Evolutionary conservation across 352 stramenopile species (phyloP).

Genomic region (Pythium scleroteichum): DNA sequence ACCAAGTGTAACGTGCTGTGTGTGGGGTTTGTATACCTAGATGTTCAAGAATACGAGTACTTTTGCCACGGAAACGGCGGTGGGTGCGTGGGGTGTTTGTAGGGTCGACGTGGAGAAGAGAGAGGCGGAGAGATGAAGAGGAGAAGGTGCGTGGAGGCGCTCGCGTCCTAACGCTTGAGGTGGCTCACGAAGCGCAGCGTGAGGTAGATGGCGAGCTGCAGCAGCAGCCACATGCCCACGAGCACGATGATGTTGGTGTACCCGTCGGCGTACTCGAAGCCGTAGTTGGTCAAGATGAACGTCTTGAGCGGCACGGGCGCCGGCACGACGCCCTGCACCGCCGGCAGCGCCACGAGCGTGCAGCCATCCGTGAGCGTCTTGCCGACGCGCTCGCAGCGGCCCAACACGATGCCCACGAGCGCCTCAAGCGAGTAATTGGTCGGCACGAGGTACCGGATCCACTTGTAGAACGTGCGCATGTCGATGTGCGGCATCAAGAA

Average conservation of each 20-base stretch:
- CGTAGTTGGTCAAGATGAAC: constrained; percentile 27
- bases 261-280: constrained; percentile 31
- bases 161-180: constrained; percentile 40
- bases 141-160: background rate
- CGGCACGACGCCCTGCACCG: background rate
- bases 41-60: too few species aligned
- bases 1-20: too few species aligned
- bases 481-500: constrained; percentile 37
- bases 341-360: constrained; percentile 9
- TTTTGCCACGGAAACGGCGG: too few species aligned
- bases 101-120: background rate
- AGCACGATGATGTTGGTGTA: constrained; percentile 34
- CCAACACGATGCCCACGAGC: constrained; percentile 30
- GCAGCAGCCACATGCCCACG: constrained; percentile 28
- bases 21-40: too few species aligned
- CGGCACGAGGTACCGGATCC: constrained; percentile 40
- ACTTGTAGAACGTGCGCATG: constrained; percentile 45
- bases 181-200: constrained; percentile 55
- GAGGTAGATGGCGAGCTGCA: constrained; percentile 45
- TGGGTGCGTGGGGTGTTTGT: background rate
- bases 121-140: background rate
- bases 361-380: constrained; percentile 17
- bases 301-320: constrained; percentile 7
- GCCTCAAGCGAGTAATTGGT: constrained; percentile 42
- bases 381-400: constrained; percentile 21